Conservation (phyloP, 306 rosid genomes). For the Fragaria nilgerrensis region DNA sequence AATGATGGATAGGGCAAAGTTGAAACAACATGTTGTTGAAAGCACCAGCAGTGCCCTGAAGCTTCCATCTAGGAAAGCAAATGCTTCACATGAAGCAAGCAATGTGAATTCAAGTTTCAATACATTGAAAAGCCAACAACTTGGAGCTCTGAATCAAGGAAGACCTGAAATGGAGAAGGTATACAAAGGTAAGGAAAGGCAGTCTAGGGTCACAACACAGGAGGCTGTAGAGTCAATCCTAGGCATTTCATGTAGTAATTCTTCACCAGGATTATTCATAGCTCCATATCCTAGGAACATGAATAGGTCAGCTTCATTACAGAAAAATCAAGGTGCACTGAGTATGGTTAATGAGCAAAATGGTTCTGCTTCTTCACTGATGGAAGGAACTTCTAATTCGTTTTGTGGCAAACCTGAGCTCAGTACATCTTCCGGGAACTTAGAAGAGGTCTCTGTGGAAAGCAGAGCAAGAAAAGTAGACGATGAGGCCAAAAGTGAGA, state of each 20-base stretch:
- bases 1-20: conserved; percentile 59
- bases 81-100: conserved; percentile 30
- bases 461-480: conserved; percentile 17
- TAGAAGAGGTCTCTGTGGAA: conserved; percentile 20
- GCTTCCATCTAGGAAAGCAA: conserved; percentile 26
- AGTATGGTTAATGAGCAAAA: conserved; percentile 23
- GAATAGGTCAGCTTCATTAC: conserved; percentile 15
- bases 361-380: conserved; percentile 24
- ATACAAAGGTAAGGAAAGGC: conserved; percentile 21
- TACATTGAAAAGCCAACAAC: conserved; percentile 22
- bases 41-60: conserved; percentile 17
- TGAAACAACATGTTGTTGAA: conserved; percentile 14
- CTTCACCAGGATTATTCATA: conserved; percentile 30
- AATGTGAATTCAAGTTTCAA: conserved; percentile 17
- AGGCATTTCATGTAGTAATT: conserved; percentile 24
- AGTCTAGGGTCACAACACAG: conserved; percentile 25
- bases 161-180: conserved; percentile 27
- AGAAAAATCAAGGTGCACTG: conserved; percentile 16
- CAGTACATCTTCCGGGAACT: conserved; percentile 23
- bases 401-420: conserved; percentile 6
- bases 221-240: conserved; percentile 25
- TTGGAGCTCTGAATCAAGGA: conserved; percentile 18
- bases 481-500: conserved; percentile 57
- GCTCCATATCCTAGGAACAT: conserved; percentile 21
- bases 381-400: conserved; percentile 2